phyloP scores from a whole-genome alignment of 2,329 filamentous ascomycete species.

The Neurospora sp. region DNA sequence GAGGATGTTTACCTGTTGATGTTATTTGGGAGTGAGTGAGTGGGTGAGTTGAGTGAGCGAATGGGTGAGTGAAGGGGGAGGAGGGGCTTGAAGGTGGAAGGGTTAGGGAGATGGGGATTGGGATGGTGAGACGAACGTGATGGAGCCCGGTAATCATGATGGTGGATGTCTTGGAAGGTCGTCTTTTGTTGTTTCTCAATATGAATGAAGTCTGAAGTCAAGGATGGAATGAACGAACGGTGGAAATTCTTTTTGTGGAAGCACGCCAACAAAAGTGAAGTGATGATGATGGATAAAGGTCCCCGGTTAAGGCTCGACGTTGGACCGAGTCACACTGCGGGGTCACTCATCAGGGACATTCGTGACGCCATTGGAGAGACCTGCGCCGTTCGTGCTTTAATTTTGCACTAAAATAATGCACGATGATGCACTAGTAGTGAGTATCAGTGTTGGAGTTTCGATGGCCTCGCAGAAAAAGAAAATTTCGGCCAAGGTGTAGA shows the following conservation, averaged over 20 bases:
- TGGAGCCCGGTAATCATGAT: conserved; percentile 18
- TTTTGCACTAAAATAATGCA: not conserved
- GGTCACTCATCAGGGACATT: not conserved
- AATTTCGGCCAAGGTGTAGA: not conserved
- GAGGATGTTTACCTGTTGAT: conserved; percentile 42
- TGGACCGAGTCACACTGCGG: not conserved
- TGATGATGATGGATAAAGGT: not conserved
- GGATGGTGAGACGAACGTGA: conserved; percentile 4
- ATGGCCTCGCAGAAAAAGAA: not conserved
- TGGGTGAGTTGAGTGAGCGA: not conserved
- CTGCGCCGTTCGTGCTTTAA: not conserved
- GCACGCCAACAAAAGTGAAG: not conserved
- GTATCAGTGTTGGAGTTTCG: not conserved
- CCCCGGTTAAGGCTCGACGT: not conserved
- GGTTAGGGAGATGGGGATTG: too few species aligned
- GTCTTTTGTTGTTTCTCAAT: not conserved
- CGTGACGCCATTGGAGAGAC: not conserved
- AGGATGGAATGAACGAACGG: not conserved
- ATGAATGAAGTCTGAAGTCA: not conserved
- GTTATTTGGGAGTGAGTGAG: not conserved
- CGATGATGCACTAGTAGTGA: not conserved
- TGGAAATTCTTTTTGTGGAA: not conserved
- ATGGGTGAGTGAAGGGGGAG: too few species aligned
- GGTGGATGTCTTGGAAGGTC: not conserved
- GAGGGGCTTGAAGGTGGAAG: too few species aligned